Evolutionary conservation across 148 eudicot species (phyloP).

Genomic region (Camellia lanceoleosa): DNA sequence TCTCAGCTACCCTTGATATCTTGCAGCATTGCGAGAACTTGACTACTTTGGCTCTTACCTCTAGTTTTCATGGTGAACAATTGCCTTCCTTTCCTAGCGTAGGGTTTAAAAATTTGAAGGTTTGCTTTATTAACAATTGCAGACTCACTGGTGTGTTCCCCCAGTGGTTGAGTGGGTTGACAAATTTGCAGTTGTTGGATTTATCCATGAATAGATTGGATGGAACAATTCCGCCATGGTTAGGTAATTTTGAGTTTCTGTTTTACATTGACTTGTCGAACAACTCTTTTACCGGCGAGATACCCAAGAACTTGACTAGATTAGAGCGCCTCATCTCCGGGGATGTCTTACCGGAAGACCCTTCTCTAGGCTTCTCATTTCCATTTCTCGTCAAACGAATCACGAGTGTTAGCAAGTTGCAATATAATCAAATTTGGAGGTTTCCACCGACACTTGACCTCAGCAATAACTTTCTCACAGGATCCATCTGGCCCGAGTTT

Average conservation of each 20-base stretch:
- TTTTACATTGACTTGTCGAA: slow-evolving; percentile 1
- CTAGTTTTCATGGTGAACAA: too few relatives aligned
- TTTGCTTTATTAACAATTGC: slow-evolving; percentile 20
- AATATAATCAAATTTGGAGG: too few relatives aligned
- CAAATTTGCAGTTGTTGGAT: not conserved
- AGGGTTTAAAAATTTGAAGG: not conserved
- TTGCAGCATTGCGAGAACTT: too few relatives aligned
- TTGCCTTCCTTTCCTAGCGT: not conserved
- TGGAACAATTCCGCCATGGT: slow-evolving; percentile 24
- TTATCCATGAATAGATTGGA: slow-evolving; percentile 25
- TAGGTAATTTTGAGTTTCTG: slow-evolving; percentile 19
- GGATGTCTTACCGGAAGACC: not conserved
- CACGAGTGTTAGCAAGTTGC: slow-evolving; percentile 7
- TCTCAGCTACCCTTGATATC: too few relatives aligned
- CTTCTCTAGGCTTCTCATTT: not conserved
- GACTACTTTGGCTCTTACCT: too few relatives aligned
- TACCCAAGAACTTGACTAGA: slow-evolving; percentile 23
- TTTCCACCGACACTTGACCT: too few relatives aligned
- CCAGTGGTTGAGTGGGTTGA: not conserved
- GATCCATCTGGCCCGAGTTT: too few relatives aligned
- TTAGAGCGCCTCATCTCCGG: slow-evolving; percentile 12
- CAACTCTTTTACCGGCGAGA: slow-evolving; percentile 23
- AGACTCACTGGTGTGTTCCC: slow-evolving; percentile 26
- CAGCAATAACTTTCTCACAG: too few relatives aligned
- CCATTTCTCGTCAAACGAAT: slow-evolving; percentile 15